phyloP scores from a whole-genome alignment of 73 alveolate species.

The Tetrahymena thermophila region DNA sequence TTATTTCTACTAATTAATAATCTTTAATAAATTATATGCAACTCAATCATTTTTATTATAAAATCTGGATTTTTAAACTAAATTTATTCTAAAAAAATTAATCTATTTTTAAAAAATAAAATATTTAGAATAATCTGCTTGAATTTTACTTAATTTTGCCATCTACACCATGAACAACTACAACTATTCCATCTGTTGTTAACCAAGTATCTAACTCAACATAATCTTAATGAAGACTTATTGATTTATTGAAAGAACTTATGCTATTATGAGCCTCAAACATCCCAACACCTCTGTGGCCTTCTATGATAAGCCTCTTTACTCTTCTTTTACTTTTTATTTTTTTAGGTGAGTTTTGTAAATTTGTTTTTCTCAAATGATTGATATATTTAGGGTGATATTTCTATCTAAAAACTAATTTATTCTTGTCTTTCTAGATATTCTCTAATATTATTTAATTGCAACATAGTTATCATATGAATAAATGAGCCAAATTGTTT shows the following conservation, averaged over 20 bases:
- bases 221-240: neutral
- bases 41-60: too few species aligned
- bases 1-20: too few species aligned
- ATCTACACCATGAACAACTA: neutral
- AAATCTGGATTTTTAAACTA: too few species aligned
- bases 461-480: neutral
- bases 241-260: neutral
- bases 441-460: neutral
- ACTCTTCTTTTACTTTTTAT: neutral
- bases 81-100: too few species aligned
- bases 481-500: neutral
- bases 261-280: neutral
- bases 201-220: neutral
- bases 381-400: neutral
- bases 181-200: neutral
- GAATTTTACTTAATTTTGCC: neutral
- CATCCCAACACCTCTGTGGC: neutral
- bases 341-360: neutral
- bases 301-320: neutral
- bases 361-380: neutral
- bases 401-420: neutral
- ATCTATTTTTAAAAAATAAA: too few species aligned
- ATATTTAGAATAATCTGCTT: neutral
- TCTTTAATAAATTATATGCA: too few species aligned
- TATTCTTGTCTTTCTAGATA: neutral